Conservation (phyloP, 2,329 filamentous ascomycete genomes). For the Biscogniauxia marginata region DNA sequence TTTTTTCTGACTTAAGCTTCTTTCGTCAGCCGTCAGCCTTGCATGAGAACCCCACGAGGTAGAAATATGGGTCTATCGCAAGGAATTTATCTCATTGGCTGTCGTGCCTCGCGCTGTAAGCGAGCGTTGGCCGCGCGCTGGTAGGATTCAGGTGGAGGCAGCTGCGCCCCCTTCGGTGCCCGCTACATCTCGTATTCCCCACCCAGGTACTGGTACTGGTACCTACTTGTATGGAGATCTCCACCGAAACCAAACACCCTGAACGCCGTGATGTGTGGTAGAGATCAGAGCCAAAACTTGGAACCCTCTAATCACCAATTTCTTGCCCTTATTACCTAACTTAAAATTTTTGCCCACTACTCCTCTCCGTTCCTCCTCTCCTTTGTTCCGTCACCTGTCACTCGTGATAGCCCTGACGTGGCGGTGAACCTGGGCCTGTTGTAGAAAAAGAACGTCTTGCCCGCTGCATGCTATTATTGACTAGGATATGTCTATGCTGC, state of each 20-base stretch:
- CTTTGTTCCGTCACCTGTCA: background rate
- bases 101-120: background rate
- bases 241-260: no score
- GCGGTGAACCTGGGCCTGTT: background rate
- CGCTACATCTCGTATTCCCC: constrained; percentile 2
- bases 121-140: background rate
- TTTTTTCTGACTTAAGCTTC: background rate
- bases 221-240: no score
- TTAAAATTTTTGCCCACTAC: background rate
- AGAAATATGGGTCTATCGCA: background rate
- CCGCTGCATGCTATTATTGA: constrained; percentile 21
- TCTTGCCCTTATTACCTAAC: constrained; percentile 2
- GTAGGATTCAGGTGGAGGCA: background rate
- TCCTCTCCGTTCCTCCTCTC: background rate
- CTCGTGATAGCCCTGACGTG: background rate
- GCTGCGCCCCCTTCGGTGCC: constrained; percentile 2
- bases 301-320: constrained; percentile 1
- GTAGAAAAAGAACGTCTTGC: constrained; percentile 1
- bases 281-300: background rate
- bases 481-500: constrained; percentile 12
- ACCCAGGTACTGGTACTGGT: background rate
- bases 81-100: background rate
- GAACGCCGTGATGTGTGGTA: background rate
- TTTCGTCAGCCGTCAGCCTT: constrained; percentile 12
- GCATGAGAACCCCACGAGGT: constrained; percentile 8